Base-by-base conservation (phyloP, 371 early-diverging fungal species). In the Apophysomyces variabilis region DNA sequence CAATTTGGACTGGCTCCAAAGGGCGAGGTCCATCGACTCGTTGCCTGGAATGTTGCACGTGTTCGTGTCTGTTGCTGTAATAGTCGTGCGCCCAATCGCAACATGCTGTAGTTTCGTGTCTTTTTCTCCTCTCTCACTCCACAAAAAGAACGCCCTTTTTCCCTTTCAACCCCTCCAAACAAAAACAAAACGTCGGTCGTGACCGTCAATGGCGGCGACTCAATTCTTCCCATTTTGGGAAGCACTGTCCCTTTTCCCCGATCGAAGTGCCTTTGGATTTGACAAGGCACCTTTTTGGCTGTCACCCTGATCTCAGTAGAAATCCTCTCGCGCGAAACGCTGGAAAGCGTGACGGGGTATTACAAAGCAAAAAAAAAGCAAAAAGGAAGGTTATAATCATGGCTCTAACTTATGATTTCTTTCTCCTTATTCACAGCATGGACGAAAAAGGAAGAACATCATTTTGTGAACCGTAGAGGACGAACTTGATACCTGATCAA, bases 61-160 rank as follows among this genome's bases (percentile, higher is more conserved):
- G 21, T 9, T 46, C 35, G 36, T 26, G 18, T 36, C 41, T 60
- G 38, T 37, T 50, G 54, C 21, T 50, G 54, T 36, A 62, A 12
- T 9, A 63, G 18, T 11, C 64, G 64, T 11, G 12, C 38, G 14
- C 64, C 64, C 12, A 63, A 21, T 39, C 64, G 54, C 39, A 63
- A 63, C 64, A 63, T 63, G 57, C 18, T 39, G 11, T 32, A 1
- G 9, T 9, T 16, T 26, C 32, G 32, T 41, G 41, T 41, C 41
- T 41, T 13, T 41, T 13, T 2, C 41, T 41, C 41, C 13, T 41
- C 41, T 41, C 41, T 45, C 46, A 45, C 46, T 41, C 41, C 41
- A 41, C 41, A 41, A 41, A 41, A 13, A 5, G 41, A 41, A 41
- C 41, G 3, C 32, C 32, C n/a, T 32, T 32, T 54, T 32, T 16